These are phyloP conservation scores for Phytophthora pseudosyringae DNA, from an alignment of 352 stramenopile genomes.

Conservation along the genomic window DNA sequence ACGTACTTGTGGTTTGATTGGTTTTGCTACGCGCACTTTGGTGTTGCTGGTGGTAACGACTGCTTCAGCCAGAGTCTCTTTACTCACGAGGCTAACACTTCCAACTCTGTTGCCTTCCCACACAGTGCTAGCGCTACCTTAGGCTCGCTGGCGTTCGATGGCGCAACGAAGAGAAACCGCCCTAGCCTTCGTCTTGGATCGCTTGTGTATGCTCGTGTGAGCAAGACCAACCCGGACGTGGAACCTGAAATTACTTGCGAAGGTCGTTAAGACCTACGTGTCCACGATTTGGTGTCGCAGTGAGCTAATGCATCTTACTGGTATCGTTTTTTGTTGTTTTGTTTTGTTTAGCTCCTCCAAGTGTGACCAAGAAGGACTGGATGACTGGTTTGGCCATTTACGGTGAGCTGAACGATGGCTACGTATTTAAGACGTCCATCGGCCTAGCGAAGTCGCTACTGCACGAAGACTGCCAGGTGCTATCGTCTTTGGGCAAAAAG, in stretches of 20 bases:
- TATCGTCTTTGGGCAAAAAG: slow-evolving; percentile 80
- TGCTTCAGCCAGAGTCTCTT: too few relatives aligned
- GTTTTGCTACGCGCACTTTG: not conserved
- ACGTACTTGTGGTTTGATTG: slow-evolving; percentile 38
- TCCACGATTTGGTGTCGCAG: slow-evolving; percentile 8
- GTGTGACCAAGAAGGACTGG: slow-evolving; percentile 96
- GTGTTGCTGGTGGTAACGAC: not conserved
- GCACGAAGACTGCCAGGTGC: slow-evolving; percentile 77
- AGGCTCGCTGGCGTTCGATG: slow-evolving; percentile 94
- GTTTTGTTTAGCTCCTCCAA: slow-evolving; percentile 70
- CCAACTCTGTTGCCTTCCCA: slow-evolving; percentile 13
- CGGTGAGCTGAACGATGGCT: slow-evolving; percentile 94
- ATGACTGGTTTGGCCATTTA: slow-evolving; percentile 98
- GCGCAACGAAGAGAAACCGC: slow-evolving; percentile 97
- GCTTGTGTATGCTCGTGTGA: slow-evolving; percentile 96
- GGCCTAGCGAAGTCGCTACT: slow-evolving; percentile 76
- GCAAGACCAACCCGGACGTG: slow-evolving; percentile 83
- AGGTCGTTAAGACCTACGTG: slow-evolving; percentile 44
- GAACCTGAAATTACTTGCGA: slow-evolving; percentile 96
- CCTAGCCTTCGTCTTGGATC: slow-evolving; percentile 93
- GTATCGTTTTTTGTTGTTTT: not conserved
- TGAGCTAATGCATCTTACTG: slow-evolving; percentile 14
- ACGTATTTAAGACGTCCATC: slow-evolving; percentile 89
- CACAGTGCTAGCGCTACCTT: slow-evolving; percentile 71
- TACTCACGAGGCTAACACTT: not conserved